Conservation (phyloP, 208 protist genomes). For the Trypanosoma brucei region DNA sequence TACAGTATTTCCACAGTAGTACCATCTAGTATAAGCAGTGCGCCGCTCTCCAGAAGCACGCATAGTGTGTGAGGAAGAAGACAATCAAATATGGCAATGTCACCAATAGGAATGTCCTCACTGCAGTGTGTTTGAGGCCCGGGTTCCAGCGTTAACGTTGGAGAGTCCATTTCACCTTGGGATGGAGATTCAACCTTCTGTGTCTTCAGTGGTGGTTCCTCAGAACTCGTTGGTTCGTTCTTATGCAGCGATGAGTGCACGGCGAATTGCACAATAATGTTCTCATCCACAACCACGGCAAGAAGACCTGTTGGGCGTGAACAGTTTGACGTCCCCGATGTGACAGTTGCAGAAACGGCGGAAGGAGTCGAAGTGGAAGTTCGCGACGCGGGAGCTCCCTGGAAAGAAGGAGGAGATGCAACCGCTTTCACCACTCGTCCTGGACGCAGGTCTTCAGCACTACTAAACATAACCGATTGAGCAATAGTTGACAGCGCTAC, state of each 20-base stretch:
- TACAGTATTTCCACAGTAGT: slow-evolving; percentile 49
- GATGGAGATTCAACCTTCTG: neutral
- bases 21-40: slow-evolving; percentile 58
- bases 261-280: slow-evolving; percentile 40
- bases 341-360: neutral
- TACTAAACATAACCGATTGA: slow-evolving; percentile 8
- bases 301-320: slow-evolving; percentile 20
- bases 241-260: slow-evolving; percentile 15
- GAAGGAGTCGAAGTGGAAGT: neutral
- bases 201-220: slow-evolving; percentile 14
- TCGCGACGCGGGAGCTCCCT: neutral
- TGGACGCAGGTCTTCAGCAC: neutral
- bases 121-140: slow-evolving; percentile 40
- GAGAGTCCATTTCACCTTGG: neutral
- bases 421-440: slow-evolving; percentile 7
- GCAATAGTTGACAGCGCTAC: neutral
- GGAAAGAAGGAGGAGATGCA: neutral
- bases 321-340: neutral
- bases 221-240: neutral
- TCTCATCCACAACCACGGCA: slow-evolving; percentile 40
- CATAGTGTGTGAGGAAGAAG: slow-evolving; percentile 45
- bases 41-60: slow-evolving; percentile 66
- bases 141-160: slow-evolving; percentile 12
- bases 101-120: slow-evolving; percentile 52
- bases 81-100: slow-evolving; percentile 40